These are phyloP conservation scores for Candida vaughaniae DNA, from an alignment of 805 yeast genomes.

Conservation along the genomic window DNA sequence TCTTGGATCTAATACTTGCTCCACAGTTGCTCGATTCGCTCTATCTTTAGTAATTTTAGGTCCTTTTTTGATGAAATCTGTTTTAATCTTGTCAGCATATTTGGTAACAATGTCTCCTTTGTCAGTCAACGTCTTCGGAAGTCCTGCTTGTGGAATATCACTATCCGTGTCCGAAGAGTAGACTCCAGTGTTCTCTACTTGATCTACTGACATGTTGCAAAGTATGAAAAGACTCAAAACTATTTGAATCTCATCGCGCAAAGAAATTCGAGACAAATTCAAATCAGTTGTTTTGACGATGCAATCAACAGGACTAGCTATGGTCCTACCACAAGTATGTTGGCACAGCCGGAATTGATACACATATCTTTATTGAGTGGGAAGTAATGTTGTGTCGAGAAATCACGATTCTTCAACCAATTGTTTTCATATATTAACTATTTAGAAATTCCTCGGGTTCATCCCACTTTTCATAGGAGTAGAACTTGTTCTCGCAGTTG, in stretches of 20 bases:
- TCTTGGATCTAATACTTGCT: constrained; percentile 93
- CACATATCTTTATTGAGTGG: too few relatives aligned
- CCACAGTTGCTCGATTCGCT: constrained; percentile 94
- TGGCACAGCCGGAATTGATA: background rate
- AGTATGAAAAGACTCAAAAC: background rate
- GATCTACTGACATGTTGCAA: background rate
- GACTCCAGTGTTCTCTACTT: too few relatives aligned
- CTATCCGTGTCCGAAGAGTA: constrained; percentile 5
- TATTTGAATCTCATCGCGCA: background rate
- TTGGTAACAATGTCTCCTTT: constrained; percentile 52
- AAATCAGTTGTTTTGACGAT: too few relatives aligned
- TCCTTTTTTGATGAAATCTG: constrained; percentile 57
- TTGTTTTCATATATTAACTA: constrained; percentile 8
- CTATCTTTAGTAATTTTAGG: constrained; percentile 72
- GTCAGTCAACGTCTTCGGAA: constrained; percentile 27
- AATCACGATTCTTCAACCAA: too few relatives aligned
- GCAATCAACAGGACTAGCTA: constrained; percentile 4
- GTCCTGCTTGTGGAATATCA: background rate
- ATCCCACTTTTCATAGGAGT: constrained; percentile 86
- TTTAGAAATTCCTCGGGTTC: constrained; percentile 59
- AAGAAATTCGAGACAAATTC: too few relatives aligned
- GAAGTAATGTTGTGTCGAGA: too few relatives aligned
- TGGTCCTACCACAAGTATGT: constrained; percentile 17
- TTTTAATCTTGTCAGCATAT: constrained; percentile 62
- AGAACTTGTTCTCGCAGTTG: constrained; percentile 71